Conservation (phyloP, 768 basidiomycete species). For the Crepidotus variabilis region DNA sequence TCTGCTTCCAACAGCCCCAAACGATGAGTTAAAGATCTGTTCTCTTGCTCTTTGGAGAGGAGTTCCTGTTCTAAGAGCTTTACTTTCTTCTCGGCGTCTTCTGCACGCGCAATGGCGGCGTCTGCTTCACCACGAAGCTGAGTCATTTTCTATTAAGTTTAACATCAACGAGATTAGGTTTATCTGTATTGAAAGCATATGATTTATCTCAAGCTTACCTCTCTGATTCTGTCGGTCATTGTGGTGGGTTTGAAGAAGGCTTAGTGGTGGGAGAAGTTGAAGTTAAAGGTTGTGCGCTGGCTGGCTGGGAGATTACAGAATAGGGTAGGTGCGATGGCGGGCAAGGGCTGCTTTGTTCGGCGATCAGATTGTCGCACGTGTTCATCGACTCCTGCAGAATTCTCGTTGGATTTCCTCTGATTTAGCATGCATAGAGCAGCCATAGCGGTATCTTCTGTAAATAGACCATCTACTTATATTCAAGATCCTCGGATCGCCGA, state of each 20-base stretch:
- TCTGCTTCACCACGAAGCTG: conserved; percentile 85
- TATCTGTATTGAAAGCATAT: not conserved
- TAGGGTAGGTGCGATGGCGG: conserved; percentile 12
- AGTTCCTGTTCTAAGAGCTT: conserved; percentile 73
- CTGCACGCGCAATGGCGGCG: conserved; percentile 73
- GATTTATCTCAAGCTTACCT: conserved; percentile 24
- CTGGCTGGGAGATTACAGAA: conserved; percentile 14
- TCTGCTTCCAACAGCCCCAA: conserved; percentile 61
- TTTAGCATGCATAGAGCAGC: no score
- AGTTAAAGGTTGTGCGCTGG: conserved; percentile 10
- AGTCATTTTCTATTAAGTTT: conserved; percentile 59
- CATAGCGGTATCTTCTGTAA: no score
- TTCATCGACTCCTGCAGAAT: not conserved
- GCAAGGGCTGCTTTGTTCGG: conserved; percentile 24
- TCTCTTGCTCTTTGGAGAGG: conserved; percentile 83
- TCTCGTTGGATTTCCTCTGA: not conserved
- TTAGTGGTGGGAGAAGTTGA: conserved; percentile 15
- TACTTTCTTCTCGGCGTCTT: conserved; percentile 79
- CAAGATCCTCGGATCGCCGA: not conserved
- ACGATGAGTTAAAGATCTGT: conserved; percentile 73
- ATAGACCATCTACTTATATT: not conserved
- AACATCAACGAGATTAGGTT: conserved; percentile 2
- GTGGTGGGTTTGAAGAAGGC: conserved; percentile 15
- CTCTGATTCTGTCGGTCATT: conserved; percentile 52
- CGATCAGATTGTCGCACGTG: conserved; percentile 30